phyloP scores from a whole-genome alignment of 768 basidiomycete species.

The Calocera cornea region DNA sequence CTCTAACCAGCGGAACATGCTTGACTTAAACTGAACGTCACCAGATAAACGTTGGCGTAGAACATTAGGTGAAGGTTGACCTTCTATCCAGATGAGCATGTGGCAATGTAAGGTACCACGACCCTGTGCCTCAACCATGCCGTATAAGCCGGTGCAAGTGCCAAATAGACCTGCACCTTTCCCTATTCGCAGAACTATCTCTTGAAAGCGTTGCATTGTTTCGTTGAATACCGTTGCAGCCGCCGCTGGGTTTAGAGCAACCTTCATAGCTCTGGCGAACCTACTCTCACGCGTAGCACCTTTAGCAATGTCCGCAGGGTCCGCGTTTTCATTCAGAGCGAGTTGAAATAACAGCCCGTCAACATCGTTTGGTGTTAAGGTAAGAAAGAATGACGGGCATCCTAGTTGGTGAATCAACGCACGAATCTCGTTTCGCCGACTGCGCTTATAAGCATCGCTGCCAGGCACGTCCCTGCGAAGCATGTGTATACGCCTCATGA shows the following conservation, averaged over 20 bases:
- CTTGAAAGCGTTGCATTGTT: conserved; percentile 27
- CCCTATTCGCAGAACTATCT: conserved; percentile 9
- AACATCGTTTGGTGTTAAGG: conserved; percentile 34
- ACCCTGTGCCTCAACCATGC: conserved; percentile 31
- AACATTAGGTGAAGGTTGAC: conserved; percentile 24
- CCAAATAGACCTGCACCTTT: conserved; percentile 25
- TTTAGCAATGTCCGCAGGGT: conserved; percentile 22
- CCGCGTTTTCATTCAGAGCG: conserved; percentile 26
- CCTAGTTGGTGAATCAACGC: conserved; percentile 26
- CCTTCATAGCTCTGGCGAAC: conserved; percentile 22
- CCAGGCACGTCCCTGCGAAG: conserved; percentile 19
- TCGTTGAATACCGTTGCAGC: conserved; percentile 33
- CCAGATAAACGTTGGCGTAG: conserved; percentile 15
- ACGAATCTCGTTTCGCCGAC: conserved; percentile 30
- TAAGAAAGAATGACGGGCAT: conserved; percentile 32
- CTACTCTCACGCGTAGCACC: conserved; percentile 20
- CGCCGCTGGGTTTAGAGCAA: conserved; percentile 31
- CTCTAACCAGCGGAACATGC: conserved; percentile 19
- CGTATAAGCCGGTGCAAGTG: conserved; percentile 26
- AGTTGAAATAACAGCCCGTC: conserved; percentile 32
- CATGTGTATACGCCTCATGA: conserved; percentile 19
- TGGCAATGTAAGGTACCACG: conserved; percentile 31
- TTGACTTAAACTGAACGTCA: conserved; percentile 15
- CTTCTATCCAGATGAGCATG: conserved; percentile 31
- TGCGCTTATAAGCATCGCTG: conserved; percentile 20